phyloP scores from a whole-genome alignment of 108 stramenopile species.

The Chaetoceros muelleri region DNA sequence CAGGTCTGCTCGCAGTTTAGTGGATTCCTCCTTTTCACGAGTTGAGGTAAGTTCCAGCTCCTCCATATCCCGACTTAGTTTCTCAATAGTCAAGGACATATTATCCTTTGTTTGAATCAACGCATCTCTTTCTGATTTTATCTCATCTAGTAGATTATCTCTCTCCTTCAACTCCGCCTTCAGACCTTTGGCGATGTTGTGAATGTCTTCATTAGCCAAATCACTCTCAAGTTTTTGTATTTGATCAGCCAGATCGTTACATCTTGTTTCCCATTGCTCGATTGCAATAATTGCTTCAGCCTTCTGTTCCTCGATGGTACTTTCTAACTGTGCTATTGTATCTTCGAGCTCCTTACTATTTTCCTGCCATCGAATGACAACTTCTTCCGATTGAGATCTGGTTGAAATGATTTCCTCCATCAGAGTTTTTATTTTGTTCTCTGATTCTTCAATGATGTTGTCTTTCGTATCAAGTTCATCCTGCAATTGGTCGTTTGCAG shows the following conservation, averaged over 20 bases:
- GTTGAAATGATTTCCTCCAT: slow-evolving; percentile 27
- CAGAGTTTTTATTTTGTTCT: slow-evolving; percentile 28
- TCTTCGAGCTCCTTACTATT: slow-evolving; percentile 33
- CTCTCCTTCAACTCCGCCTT: background rate
- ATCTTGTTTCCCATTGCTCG: slow-evolving; percentile 47
- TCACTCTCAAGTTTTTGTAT: slow-evolving; percentile 12
- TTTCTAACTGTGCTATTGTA: slow-evolving; percentile 14
- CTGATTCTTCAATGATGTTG: slow-evolving; percentile 17
- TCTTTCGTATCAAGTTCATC: slow-evolving; percentile 17
- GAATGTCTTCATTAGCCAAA: slow-evolving; percentile 16
- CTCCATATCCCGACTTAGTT: too few species aligned
- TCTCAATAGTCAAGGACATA: background rate
- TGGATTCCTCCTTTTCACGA: background rate
- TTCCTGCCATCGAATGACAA: slow-evolving; percentile 50
- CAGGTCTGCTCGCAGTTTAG: background rate
- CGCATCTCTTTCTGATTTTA: background rate
- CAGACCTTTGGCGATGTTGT: slow-evolving; percentile 3
- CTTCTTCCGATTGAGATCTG: slow-evolving; percentile 33
- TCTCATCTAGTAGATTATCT: background rate
- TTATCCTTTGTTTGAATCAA: background rate
- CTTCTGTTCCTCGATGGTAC: slow-evolving; percentile 26
- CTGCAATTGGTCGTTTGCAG: slow-evolving; percentile 5
- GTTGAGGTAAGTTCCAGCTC: background rate
- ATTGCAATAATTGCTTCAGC: slow-evolving; percentile 49
- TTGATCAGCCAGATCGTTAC: slow-evolving; percentile 24